Evolutionary conservation across 176 grass and related monocot genomes (phyloP).

Genomic region (Thalia dealbata): DNA sequence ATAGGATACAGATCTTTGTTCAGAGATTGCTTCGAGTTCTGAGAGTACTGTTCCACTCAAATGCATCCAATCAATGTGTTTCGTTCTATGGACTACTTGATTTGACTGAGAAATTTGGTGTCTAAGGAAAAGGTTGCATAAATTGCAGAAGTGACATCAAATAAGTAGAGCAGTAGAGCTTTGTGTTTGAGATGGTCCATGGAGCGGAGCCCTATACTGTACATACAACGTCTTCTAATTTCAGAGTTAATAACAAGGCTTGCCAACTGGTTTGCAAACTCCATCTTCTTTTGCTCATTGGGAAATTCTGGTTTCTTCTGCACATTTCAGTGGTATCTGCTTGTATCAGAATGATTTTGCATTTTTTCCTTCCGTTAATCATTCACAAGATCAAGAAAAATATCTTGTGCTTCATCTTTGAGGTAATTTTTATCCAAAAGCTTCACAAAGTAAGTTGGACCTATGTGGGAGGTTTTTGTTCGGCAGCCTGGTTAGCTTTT

Average conservation of each 20-base stretch:
- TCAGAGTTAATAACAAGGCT: not conserved
- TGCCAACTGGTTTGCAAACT: not conserved
- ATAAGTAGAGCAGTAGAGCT: not conserved
- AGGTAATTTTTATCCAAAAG: too few species aligned
- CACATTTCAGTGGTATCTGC: not conserved
- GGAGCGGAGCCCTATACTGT: not conserved
- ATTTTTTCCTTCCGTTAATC: not conserved
- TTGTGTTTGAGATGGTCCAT: not conserved
- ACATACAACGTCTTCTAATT: not conserved
- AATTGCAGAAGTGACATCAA: not conserved
- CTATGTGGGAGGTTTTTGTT: too few species aligned
- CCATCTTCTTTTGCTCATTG: not conserved
- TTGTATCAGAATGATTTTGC: not conserved
- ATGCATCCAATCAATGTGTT: slow-evolving; percentile 5
- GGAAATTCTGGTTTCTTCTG: not conserved
- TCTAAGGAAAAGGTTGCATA: not conserved
- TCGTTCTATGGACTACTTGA: not conserved
- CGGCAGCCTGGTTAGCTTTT: too few species aligned
- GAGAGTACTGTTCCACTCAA: not conserved
- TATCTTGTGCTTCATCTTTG: too few species aligned
- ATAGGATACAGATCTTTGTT: not conserved
- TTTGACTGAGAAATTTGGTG: not conserved
- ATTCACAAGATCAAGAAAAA: too few species aligned
- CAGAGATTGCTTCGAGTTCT: not conserved
- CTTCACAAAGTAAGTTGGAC: too few species aligned